Evolutionary conservation across 805 yeast genomes (phyloP).

Genomic region (Ascoidea asiatica): DNA sequence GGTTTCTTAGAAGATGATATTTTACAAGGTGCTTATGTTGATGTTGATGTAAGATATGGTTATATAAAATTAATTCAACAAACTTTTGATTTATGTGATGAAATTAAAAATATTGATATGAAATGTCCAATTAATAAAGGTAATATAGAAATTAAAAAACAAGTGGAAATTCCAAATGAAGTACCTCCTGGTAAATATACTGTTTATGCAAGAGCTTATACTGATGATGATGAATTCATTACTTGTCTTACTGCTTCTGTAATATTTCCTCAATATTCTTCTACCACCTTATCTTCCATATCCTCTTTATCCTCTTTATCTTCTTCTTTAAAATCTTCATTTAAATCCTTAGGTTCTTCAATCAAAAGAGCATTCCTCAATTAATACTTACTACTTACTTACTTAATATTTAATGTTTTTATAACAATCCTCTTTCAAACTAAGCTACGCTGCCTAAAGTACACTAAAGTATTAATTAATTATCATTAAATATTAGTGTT

Average conservation of each 20-base stretch:
- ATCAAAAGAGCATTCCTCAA: too few relatives aligned
- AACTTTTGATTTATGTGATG: constrained; percentile 88
- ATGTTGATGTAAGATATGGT: constrained; percentile 86
- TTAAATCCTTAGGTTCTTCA: too few relatives aligned
- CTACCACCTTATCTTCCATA: background rate
- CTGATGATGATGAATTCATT: constrained; percentile 66
- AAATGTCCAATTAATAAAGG: constrained; percentile 77
- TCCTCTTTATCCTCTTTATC: constrained; percentile 18
- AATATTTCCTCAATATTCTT: constrained; percentile 18
- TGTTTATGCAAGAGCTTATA: constrained; percentile 82
- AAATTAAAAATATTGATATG: constrained; percentile 69
- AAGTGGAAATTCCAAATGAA: constrained; percentile 75
- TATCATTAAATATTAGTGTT: too few relatives aligned
- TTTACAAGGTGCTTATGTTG: constrained; percentile 84
- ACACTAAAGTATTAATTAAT: too few relatives aligned
- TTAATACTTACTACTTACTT: too few relatives aligned
- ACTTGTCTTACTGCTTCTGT: constrained; percentile 74
- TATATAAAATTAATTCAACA: constrained; percentile 79
- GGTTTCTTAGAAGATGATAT: constrained; percentile 47
- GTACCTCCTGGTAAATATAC: constrained; percentile 93
- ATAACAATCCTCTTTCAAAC: too few relatives aligned
- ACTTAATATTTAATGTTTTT: too few relatives aligned
- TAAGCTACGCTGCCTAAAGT: too few relatives aligned
- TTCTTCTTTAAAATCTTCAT: too few relatives aligned
- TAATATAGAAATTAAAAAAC: constrained; percentile 45